A percentile compares a stretch with the other conserved stretches of the same genome.
phyloP scores from a whole-genome alignment of 1,284 basidiomycete genomes.

The Trichosporon asahii region DNA sequence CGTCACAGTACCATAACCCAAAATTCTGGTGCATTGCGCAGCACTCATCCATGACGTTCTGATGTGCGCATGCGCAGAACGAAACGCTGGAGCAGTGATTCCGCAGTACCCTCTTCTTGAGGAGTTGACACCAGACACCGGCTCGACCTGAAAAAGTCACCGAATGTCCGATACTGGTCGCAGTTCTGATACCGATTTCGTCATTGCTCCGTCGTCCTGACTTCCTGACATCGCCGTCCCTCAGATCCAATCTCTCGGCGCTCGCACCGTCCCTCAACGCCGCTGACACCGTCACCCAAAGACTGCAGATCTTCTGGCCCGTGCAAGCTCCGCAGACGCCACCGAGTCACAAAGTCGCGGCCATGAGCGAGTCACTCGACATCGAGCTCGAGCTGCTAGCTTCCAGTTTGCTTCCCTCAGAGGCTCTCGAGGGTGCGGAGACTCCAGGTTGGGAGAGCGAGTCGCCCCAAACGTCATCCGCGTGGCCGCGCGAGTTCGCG shows the following conservation, averaged over 20 bases:
- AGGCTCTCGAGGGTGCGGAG: slow-evolving; percentile 52
- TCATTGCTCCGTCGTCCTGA: background rate
- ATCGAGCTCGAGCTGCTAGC: slow-evolving; percentile 46
- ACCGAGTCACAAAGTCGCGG: background rate
- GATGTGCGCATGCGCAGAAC: background rate
- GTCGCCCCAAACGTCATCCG: slow-evolving; percentile 7
- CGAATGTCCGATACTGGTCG: background rate
- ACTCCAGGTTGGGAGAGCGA: slow-evolving; percentile 15
- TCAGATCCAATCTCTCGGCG: background rate
- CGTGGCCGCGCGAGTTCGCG: slow-evolving; percentile 28
- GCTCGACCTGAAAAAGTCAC: background rate
- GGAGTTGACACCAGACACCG: background rate
- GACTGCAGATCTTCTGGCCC: background rate
- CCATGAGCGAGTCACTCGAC: slow-evolving; percentile 26
- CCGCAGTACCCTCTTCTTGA: background rate
- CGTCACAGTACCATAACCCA: background rate
- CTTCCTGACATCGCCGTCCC: background rate
- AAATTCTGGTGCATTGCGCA: background rate
- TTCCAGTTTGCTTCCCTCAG: slow-evolving; percentile 62
- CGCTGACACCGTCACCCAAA: background rate
- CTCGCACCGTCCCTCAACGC: background rate
- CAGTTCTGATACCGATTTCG: background rate
- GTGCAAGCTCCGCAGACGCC: background rate
- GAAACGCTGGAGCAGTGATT: background rate
- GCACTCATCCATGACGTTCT: background rate